A percentile compares a stretch with the other conserved stretches of the same genome.
These are phyloP conservation scores for Ormosia semicastrata DNA, from an alignment of 306 rosid genomes.

Conservation along the genomic window DNA sequence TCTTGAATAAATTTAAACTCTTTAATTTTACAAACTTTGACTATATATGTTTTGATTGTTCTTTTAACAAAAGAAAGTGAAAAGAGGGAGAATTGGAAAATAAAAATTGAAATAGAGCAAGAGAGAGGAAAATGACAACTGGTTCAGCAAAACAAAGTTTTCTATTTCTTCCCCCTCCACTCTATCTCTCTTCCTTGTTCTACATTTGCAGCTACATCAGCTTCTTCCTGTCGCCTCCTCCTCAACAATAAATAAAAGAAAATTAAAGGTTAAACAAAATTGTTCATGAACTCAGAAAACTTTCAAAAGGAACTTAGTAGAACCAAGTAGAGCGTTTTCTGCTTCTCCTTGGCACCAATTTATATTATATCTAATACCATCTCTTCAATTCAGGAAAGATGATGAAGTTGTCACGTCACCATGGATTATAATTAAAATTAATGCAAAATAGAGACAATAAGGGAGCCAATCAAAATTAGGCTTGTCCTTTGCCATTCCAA, in stretches of 20 bases:
- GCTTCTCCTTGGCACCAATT: slow-evolving; percentile 17
- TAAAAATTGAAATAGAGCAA: not conserved
- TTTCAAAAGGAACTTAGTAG: slow-evolving; percentile 26
- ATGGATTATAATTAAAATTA: slow-evolving; percentile 20
- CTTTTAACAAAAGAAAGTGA: not conserved
- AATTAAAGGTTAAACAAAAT: slow-evolving; percentile 32
- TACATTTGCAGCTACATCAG: slow-evolving; percentile 27
- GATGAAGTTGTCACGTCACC: slow-evolving; percentile 30
- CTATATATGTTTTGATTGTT: not conserved
- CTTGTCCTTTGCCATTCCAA: slow-evolving; percentile 71
- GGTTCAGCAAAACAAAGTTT: slow-evolving; percentile 19
- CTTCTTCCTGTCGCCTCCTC: not conserved
- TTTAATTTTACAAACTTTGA: not conserved
- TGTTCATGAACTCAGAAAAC: slow-evolving; percentile 30
- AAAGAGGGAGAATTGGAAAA: not conserved
- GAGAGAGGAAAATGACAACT: not conserved
- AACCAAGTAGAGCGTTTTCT: slow-evolving; percentile 1
- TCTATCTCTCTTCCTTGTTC: slow-evolving; percentile 17
- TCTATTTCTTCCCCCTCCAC: slow-evolving; percentile 19
- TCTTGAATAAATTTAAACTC: not conserved
- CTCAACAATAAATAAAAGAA: slow-evolving; percentile 37
- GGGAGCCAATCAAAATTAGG: slow-evolving; percentile 34
- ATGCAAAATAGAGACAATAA: slow-evolving; percentile 25
- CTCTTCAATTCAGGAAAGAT: slow-evolving; percentile 16
- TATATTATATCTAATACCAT: slow-evolving; percentile 28